Conservation (phyloP, 805 yeast genomes). For the Candida tallmaniae region DNA sequence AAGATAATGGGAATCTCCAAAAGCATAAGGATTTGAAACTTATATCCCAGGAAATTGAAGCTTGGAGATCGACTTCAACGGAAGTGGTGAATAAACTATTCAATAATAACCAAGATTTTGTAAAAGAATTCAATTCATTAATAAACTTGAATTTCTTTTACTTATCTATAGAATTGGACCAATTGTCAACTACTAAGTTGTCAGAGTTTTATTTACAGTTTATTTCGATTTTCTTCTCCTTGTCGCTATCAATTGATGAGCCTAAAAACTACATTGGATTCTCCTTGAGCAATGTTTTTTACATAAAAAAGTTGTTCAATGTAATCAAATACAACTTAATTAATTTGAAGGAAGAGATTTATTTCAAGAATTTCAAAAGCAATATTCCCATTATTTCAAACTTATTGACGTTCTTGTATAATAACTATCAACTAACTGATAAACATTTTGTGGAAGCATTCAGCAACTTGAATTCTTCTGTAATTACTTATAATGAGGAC, state of each 20-base stretch:
- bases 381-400: conserved; percentile 4
- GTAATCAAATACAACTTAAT: conserved; percentile 24
- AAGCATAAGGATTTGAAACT: not conserved
- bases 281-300: conserved; percentile 22
- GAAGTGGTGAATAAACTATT: conserved; percentile 23
- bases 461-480: conserved; percentile 1
- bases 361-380: conserved; percentile 1
- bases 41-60: conserved; percentile 30
- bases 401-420: conserved; percentile 2
- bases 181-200: conserved; percentile 32
- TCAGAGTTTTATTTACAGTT: conserved; percentile 40
- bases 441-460: conserved; percentile 1
- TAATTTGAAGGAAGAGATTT: conserved; percentile 1
- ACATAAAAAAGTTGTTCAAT: conserved; percentile 34
- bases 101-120: conserved; percentile 17
- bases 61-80: conserved; percentile 32
- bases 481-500: not conserved
- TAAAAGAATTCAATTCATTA: conserved; percentile 30
- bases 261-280: conserved; percentile 14
- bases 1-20: conserved; percentile 1
- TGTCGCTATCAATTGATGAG: conserved; percentile 18
- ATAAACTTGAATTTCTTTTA: conserved; percentile 37
- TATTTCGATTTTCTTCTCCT: conserved; percentile 34
- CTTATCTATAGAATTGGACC: conserved; percentile 37
- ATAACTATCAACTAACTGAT: conserved; percentile 2